Evolutionary conservation across 352 stramenopile genomes (phyloP).

Genomic region (Pythium periplocum): DNA sequence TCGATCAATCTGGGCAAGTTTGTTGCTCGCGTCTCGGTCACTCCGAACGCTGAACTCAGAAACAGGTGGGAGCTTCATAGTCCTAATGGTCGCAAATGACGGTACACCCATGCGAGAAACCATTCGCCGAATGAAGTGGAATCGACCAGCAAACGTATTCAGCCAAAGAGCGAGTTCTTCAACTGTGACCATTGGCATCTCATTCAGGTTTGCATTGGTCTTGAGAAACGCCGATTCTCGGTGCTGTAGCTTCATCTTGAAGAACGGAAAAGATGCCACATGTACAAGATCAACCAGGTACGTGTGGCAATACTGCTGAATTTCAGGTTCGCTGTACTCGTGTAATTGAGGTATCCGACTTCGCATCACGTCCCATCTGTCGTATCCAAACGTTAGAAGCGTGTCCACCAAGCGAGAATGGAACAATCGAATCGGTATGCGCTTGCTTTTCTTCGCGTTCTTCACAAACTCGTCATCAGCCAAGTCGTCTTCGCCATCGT

Average conservation of each 20-base stretch:
- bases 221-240: not conserved
- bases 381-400: slow-evolving; percentile 72
- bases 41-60: slow-evolving; percentile 8
- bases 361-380: slow-evolving; percentile 75
- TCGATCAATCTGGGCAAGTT: slow-evolving; percentile 67
- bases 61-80: slow-evolving; percentile 8
- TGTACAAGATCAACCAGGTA: slow-evolving; percentile 19
- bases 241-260: not conserved
- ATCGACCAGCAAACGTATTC: slow-evolving; percentile 31
- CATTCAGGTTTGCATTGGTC: too few relatives aligned
- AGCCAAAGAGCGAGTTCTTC: slow-evolving; percentile 13
- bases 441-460: slow-evolving; percentile 26
- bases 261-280: slow-evolving; percentile 5
- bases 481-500: slow-evolving; percentile 48
- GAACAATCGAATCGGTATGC: too few relatives aligned
- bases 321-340: slow-evolving; percentile 32
- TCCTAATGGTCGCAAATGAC: slow-evolving; percentile 18
- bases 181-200: too few relatives aligned
- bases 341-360: slow-evolving; percentile 21
- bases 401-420: slow-evolving; percentile 16
- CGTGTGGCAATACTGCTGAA: slow-evolving; percentile 43
- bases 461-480: slow-evolving; percentile 35
- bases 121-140: slow-evolving; percentile 34
- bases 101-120: slow-evolving; percentile 36
- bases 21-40: slow-evolving; percentile 36